phyloP scores from a whole-genome alignment of 768 basidiomycete species.

The Naganishia kalamii region DNA sequence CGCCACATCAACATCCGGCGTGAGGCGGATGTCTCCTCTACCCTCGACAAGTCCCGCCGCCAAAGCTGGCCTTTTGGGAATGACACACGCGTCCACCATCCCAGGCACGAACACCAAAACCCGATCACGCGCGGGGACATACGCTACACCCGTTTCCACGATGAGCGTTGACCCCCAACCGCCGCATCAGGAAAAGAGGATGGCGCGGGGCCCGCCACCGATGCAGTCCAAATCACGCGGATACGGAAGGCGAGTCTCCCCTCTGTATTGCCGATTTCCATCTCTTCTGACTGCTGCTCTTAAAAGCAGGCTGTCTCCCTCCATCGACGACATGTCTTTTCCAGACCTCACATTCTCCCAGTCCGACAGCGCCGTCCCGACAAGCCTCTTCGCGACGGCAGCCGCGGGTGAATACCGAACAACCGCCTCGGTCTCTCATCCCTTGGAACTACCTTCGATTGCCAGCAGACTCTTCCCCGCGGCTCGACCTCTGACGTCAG shows the following conservation, averaged over 20 bases:
- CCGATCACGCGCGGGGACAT: neutral
- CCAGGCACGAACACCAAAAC: neutral
- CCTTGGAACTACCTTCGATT: conserved; percentile 18
- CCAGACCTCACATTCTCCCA: conserved; percentile 16
- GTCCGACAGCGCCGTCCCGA: neutral
- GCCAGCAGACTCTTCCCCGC: conserved; percentile 19
- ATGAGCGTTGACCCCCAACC: neutral
- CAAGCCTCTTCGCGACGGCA: neutral
- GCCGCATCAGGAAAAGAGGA: neutral
- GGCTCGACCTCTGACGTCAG: neutral
- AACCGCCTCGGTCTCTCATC: neutral
- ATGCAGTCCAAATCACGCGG: neutral
- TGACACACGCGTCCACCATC: neutral
- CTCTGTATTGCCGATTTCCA: neutral
- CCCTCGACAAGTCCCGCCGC: conserved; percentile 9
- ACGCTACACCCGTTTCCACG: neutral
- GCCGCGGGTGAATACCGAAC: neutral
- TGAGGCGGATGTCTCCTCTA: conserved; percentile 13
- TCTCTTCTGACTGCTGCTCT: neutral
- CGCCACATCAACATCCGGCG: neutral
- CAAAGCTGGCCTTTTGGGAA: conserved; percentile 1
- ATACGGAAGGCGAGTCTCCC: neutral
- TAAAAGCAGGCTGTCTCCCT: conserved; percentile 9
- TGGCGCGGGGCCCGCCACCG: neutral
- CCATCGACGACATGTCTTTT: conserved; percentile 18